Conservation (phyloP, 208 protist species). For the Spongospora subterranea region DNA sequence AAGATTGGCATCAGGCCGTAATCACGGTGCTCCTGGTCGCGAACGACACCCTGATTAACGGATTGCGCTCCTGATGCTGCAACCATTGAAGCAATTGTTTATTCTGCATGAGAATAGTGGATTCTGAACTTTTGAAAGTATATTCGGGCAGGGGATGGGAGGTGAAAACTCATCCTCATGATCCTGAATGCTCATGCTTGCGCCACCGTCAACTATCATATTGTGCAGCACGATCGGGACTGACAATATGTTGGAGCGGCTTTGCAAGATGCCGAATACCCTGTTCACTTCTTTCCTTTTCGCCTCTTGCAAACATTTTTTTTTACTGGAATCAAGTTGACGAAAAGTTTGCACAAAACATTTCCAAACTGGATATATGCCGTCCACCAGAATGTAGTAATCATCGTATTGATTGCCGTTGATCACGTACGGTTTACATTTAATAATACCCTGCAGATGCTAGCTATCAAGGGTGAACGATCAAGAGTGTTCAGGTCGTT, state of each 20-base stretch:
- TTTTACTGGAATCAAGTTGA: slow-evolving; percentile 6
- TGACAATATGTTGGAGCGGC: not conserved
- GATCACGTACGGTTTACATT: not conserved
- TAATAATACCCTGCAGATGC: not conserved
- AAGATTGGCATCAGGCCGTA: too few relatives aligned
- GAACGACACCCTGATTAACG: too few relatives aligned
- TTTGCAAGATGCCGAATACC: not conserved
- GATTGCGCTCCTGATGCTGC: not conserved
- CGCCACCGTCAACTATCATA: not conserved
- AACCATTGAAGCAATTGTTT: not conserved
- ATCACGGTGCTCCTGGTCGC: too few relatives aligned
- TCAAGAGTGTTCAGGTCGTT: slow-evolving; percentile 16
- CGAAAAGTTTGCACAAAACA: not conserved
- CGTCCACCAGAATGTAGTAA: not conserved
- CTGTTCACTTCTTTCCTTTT: not conserved
- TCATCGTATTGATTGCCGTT: not conserved
- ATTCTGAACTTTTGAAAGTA: too few relatives aligned
- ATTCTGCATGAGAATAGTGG: not conserved
- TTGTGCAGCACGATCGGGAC: not conserved
- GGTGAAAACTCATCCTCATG: too few relatives aligned
- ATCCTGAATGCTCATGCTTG: not conserved
- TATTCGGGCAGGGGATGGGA: too few relatives aligned
- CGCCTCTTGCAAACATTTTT: slow-evolving; percentile 32
- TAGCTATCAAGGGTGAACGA: not conserved
- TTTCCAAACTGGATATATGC: not conserved